These are phyloP conservation scores for Colletotrichum destructivum DNA, from an alignment of 2,329 filamentous ascomycete genomes.

Conservation along the genomic window DNA sequence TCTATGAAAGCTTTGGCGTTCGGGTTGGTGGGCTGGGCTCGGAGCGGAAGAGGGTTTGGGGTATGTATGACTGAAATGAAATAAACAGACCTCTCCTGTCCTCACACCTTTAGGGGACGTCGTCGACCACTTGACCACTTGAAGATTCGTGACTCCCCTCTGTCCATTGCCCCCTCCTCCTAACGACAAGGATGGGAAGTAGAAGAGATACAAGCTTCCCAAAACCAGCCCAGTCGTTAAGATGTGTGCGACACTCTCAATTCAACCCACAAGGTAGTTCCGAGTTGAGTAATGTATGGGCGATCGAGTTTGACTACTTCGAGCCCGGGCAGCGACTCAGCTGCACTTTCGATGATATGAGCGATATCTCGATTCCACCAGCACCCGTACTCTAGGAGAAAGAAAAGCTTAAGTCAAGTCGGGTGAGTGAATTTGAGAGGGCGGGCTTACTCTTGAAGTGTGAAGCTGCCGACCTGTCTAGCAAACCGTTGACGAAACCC, in stretches of 20 bases:
- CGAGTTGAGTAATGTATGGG: slow-evolving; percentile 67
- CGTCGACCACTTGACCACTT: too few species aligned
- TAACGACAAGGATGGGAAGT: not conserved
- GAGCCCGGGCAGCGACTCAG: slow-evolving; percentile 64
- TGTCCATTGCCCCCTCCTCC: not conserved
- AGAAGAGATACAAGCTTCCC: not conserved
- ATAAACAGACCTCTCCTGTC: slow-evolving; percentile 39
- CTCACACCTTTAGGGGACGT: not conserved
- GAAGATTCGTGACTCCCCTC: not conserved
- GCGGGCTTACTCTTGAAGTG: slow-evolving; percentile 62
- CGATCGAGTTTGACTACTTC: slow-evolving; percentile 69
- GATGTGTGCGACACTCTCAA: slow-evolving; percentile 56
- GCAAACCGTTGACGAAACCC: slow-evolving; percentile 67
- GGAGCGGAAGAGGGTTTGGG: not conserved
- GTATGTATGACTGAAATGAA: slow-evolving; percentile 39
- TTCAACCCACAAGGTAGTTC: slow-evolving; percentile 73
- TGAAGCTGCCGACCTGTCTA: slow-evolving; percentile 68
- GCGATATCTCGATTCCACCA: slow-evolving; percentile 79
- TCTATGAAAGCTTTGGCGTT: slow-evolving; percentile 9
- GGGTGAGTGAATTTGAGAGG: not conserved
- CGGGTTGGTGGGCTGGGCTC: not conserved
- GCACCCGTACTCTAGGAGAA: slow-evolving; percentile 67
- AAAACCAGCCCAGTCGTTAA: not conserved
- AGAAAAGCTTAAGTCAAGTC: not conserved
- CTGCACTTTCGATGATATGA: slow-evolving; percentile 66